Base-by-base conservation (phyloP, 2,329 filamentous ascomycete species). In the Hirsutella thompsonii region DNA sequence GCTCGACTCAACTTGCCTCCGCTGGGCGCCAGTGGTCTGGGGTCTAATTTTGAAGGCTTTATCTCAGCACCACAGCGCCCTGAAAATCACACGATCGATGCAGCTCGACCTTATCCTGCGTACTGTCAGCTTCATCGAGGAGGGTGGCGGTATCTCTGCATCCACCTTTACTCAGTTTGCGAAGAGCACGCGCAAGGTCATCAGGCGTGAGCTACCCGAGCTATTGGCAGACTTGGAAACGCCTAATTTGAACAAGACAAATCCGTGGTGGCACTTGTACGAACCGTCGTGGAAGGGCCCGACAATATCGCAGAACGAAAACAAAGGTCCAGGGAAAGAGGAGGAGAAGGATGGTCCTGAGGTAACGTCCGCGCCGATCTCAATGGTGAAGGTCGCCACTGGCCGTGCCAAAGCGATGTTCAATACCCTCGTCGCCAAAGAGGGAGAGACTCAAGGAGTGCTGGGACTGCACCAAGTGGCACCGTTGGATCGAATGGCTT, bases 31-130 rank as follows among this genome's bases (percentile, higher is more conserved):
- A 2, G 50, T 51, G 19, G 43, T 62, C 5, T 63, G 60, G 60
- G 53, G 51, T 18, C 47, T 52, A 4, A 56, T 63, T 14, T 41
- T 63, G 3, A 62, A 59, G 43, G 50, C 55, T 18, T 42, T 62
- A 2, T 56, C 54, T 2, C 56, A 55, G 37, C 54, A 55, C 32
- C 54, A 55, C 35, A 38, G 41, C 10, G 47, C 47, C 3, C 16
- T 62, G 39, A 47, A 46, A 14, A 48, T 62, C 10, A 53, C 50
- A 2, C 42, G 55, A 1, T 42, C 50, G 9, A 52, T 55, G 30
- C 60, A 63, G 29, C 42, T 63, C 40, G 45, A 48, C 2, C 38
- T 59, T n/a, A 44, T 55, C 16, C 38, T 55, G 16, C 46, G 52
- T 11, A 50, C 59, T 20, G 40, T 53, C 2, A 47, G 56, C 8